Conservation (phyloP, 2,329 filamentous ascomycete genomes). For the Alternaria tenuissima region DNA sequence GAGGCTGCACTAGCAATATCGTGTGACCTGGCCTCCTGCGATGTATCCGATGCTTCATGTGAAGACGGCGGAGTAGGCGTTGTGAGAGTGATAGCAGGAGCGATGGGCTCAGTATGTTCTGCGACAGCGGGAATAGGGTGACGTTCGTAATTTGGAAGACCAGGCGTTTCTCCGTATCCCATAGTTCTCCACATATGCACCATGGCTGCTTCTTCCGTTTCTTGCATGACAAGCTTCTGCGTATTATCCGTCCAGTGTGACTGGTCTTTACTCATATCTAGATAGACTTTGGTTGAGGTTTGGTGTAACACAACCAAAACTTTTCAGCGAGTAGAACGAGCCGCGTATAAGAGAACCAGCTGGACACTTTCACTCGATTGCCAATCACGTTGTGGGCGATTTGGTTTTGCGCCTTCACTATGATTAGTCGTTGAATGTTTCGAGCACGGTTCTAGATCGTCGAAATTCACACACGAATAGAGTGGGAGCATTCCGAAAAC, state of each 20-base stretch:
- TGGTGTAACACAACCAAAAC: not conserved
- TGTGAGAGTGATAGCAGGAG: not conserved
- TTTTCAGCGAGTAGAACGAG: not conserved
- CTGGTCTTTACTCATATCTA: not conserved
- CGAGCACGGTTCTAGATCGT: not conserved
- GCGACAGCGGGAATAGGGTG: not conserved
- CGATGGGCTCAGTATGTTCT: not conserved
- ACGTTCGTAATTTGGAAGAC: not conserved
- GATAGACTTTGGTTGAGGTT: not conserved
- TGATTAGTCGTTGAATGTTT: not conserved
- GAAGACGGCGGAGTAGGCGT: not conserved
- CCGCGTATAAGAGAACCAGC: not conserved
- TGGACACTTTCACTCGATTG: not conserved
- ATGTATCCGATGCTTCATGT: not conserved
- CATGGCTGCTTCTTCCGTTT: not conserved
- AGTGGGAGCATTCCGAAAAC: not conserved
- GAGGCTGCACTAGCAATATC: accelerated
- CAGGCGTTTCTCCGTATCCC: not conserved
- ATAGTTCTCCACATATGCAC: not conserved
- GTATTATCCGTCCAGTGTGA: not conserved
- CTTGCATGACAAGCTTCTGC: not conserved
- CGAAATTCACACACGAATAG: not conserved
- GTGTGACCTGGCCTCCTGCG: not conserved
- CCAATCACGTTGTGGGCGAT: not conserved
- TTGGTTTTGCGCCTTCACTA: not conserved